A percentile compares a stretch with the other conserved stretches of the same genome.
Evolutionary conservation across 78 protist genomes (phyloP).

Genomic region (Pigoraptor vietnamica): DNA sequence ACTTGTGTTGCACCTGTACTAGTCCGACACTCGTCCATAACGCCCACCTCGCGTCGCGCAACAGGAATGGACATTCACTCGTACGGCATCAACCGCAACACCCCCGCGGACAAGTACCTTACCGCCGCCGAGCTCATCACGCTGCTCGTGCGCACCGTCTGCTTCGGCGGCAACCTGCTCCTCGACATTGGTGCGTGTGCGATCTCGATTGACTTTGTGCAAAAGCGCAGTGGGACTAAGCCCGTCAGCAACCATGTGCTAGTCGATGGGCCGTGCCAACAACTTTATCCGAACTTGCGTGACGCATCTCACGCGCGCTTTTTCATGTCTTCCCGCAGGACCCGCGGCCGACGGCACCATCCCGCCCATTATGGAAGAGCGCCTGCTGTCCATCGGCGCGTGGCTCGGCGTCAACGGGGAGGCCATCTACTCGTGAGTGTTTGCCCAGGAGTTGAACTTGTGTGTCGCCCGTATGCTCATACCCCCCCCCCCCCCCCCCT

Average conservation of each 20-base stretch:
- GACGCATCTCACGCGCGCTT: not conserved
- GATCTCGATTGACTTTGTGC: not conserved
- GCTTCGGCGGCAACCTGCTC: not conserved
- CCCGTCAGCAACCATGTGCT: too few species aligned
- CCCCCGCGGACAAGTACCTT: not conserved
- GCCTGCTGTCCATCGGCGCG: not conserved
- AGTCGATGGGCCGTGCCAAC: too few species aligned
- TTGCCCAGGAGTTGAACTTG: not conserved
- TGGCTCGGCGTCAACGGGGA: not conserved
- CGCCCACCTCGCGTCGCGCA: too few species aligned
- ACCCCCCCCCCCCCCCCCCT: not conserved
- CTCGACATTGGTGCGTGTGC: not conserved
- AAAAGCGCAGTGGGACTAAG: too few species aligned
- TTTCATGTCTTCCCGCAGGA: not conserved
- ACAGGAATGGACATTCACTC: not conserved
- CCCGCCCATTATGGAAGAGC: not conserved
- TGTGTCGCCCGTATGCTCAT: not conserved
- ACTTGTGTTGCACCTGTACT: too few species aligned
- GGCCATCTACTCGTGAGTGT: not conserved
- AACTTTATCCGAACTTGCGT: too few species aligned
- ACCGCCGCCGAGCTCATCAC: not conserved
- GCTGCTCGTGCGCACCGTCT: not conserved
- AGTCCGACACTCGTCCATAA: too few species aligned
- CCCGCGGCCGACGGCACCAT: not conserved
- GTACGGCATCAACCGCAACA: not conserved